These are phyloP conservation scores for Populus tremula DNA, from an alignment of 345 rosid genomes.

Conservation along the genomic window DNA sequence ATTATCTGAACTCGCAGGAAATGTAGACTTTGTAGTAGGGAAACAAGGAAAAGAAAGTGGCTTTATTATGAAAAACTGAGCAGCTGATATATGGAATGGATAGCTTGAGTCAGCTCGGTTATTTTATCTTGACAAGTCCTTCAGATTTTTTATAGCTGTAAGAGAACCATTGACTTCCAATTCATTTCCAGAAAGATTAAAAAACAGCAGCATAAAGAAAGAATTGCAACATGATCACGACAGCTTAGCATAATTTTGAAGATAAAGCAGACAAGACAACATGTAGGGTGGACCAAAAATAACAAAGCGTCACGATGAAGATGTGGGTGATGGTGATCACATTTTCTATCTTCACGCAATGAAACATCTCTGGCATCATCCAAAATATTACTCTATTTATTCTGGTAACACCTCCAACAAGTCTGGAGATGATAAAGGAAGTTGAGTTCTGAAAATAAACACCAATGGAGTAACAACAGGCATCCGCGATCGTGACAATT, in stretches of 20 bases:
- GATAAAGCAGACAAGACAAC: no score
- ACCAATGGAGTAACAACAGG: not conserved
- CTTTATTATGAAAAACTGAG: not conserved
- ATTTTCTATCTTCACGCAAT: not conserved
- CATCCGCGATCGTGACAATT: not conserved
- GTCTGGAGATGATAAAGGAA: not conserved
- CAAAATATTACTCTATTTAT: not conserved
- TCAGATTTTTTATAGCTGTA: not conserved
- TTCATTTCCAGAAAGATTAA: not conserved
- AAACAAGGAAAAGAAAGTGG: not conserved
- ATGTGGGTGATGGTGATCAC: not conserved
- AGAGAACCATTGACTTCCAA: slow-evolving; percentile 11
- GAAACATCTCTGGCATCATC: not conserved
- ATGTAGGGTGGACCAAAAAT: no score
- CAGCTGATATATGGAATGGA: not conserved
- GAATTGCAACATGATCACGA: no score
- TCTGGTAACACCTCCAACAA: not conserved
- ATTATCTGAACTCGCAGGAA: not conserved
- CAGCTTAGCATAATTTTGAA: not conserved
- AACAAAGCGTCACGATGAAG: not conserved
- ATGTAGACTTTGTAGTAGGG: not conserved
- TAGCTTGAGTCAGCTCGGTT: not conserved
- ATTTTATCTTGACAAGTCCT: not conserved
- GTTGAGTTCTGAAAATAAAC: not conserved
- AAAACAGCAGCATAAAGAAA: not conserved